These are phyloP conservation scores for Ophiostoma montium DNA, from an alignment of 2,329 filamentous ascomycete species.

Conservation along the genomic window DNA sequence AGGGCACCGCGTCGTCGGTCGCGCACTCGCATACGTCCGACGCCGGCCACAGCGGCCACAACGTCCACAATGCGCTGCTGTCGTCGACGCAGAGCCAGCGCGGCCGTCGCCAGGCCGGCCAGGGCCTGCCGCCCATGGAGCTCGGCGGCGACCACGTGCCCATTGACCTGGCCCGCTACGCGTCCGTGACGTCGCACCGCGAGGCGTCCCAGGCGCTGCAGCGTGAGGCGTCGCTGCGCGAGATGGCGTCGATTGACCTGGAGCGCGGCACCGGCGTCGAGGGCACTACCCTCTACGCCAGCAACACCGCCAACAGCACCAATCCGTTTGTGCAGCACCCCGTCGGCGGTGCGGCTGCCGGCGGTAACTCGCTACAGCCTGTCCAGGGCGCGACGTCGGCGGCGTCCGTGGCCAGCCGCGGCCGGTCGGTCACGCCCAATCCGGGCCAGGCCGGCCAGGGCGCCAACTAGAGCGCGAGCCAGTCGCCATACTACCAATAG, in stretches of 20 bases:
- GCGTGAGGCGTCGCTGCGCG: conserved; percentile 20
- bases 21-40: background rate
- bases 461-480: background rate
- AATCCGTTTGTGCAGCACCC: conserved; percentile 6
- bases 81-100: conserved; percentile 31
- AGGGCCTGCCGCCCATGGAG: conserved; percentile 25
- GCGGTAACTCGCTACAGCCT: background rate
- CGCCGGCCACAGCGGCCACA: conserved; percentile 13
- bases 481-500: background rate
- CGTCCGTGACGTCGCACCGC: conserved; percentile 13
- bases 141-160: conserved; percentile 16
- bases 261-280: conserved; percentile 18
- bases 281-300: background rate
- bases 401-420: background rate
- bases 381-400: conserved; percentile 7
- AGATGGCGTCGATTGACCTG: conserved; percentile 25
- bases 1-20: conserved; percentile 3
- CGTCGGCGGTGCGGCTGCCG: background rate
- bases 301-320: conserved; percentile 3
- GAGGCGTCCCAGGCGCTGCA: background rate
- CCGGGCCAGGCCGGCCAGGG: background rate
- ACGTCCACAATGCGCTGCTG: conserved; percentile 9
- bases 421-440: background rate
- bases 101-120: conserved; percentile 35
- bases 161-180: conserved; percentile 17